Conservation (phyloP, 140 eudicot species). For the Oenanthe javanica region DNA sequence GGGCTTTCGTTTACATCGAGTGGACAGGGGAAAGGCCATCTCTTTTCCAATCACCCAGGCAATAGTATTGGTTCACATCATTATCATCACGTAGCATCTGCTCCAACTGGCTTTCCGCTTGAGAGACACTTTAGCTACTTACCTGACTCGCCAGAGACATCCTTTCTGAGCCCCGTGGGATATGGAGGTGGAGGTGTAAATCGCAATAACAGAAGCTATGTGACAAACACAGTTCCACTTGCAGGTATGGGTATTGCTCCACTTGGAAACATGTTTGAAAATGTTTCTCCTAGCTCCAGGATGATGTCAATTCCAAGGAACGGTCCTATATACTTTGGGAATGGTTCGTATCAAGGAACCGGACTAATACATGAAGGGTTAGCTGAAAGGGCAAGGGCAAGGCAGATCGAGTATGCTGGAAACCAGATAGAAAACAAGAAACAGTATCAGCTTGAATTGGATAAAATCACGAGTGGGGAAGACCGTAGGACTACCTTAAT, state of each 20-base stretch:
- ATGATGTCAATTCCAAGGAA: constrained; percentile 51
- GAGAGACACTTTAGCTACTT: constrained; percentile 51
- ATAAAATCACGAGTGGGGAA: constrained; percentile 72
- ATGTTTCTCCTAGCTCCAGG: constrained; percentile 63
- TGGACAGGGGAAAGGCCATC: constrained; percentile 37
- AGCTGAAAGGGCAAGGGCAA: constrained; percentile 45
- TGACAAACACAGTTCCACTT: constrained; percentile 24
- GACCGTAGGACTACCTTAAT: constrained; percentile 83
- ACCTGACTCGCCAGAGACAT: constrained; percentile 58
- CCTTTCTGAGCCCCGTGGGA: constrained; percentile 29
- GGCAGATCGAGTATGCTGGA: constrained; percentile 50
- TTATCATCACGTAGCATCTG: constrained; percentile 79
- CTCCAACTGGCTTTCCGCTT: constrained; percentile 59
- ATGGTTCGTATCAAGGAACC: constrained; percentile 51
- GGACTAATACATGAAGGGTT: constrained; percentile 36
- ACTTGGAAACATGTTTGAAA: constrained; percentile 40
- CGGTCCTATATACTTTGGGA: constrained; percentile 52
- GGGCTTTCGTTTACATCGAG: constrained; percentile 32
- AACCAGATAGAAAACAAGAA: constrained; percentile 67
- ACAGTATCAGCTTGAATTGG: constrained; percentile 90
- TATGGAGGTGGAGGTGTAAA: constrained; percentile 38
- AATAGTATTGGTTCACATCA: constrained; percentile 44
- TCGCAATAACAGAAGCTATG: constrained; percentile 28
- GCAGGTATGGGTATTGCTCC: constrained; percentile 29
- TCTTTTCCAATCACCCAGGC: constrained; percentile 42